phyloP scores from a whole-genome alignment of 305 asterid species.

The Fraxinus sp. region DNA sequence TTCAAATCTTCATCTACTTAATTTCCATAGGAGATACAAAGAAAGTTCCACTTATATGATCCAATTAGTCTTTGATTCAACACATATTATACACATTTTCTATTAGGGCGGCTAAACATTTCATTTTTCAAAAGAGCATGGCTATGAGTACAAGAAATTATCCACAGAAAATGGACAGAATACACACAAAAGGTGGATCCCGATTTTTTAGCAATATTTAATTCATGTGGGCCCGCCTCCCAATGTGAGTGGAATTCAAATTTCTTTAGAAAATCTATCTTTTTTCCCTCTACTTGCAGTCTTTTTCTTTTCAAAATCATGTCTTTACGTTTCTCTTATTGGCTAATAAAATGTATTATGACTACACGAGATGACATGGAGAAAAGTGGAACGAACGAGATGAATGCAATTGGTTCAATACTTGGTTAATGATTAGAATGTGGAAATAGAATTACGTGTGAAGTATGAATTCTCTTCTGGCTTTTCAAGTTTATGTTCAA shows the following conservation, averaged over 20 bases:
- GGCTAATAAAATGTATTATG: background rate
- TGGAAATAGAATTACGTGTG: background rate
- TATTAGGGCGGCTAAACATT: background rate
- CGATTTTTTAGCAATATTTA: too few relatives aligned
- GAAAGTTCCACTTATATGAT: background rate
- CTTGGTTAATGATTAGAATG: background rate
- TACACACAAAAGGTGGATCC: too few relatives aligned
- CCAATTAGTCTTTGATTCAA: background rate
- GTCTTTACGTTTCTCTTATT: background rate
- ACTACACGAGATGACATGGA: background rate
- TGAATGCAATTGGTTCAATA: background rate
- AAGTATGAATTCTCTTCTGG: background rate
- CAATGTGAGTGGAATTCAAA: too few relatives aligned
- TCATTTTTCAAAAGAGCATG: background rate
- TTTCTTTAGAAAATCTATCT: too few relatives aligned
- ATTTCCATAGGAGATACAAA: too few relatives aligned
- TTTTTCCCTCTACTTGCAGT: too few relatives aligned
- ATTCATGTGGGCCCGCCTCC: too few relatives aligned
- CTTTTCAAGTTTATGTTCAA: background rate
- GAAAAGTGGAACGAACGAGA: background rate
- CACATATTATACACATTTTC: background rate
- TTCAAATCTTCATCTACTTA: too few relatives aligned
- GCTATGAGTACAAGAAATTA: too few relatives aligned
- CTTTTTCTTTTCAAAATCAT: background rate
- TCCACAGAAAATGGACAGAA: too few relatives aligned